Conservation (phyloP, 1,284 basidiomycete genomes). For the Serendipita sp. region DNA sequence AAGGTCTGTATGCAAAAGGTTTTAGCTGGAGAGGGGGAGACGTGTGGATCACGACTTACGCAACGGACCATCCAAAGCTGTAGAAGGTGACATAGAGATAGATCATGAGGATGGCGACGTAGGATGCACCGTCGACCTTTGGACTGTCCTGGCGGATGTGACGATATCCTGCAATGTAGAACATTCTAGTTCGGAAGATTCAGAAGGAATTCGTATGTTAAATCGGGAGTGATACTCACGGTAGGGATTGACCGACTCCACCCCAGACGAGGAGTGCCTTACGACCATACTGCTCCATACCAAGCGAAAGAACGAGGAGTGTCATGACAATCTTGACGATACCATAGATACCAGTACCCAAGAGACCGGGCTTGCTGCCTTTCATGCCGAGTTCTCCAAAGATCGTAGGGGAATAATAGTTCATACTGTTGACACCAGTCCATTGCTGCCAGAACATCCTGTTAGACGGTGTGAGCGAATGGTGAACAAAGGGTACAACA, state of each 20-base stretch:
- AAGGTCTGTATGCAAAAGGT: slow-evolving; percentile 9
- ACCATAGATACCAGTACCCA: slow-evolving; percentile 16
- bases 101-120: slow-evolving; percentile 14
- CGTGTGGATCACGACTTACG: neutral
- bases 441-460: slow-evolving; percentile 18
- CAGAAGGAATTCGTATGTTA: neutral
- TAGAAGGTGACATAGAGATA: slow-evolving; percentile 15
- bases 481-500: too few species aligned
- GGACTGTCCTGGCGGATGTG: slow-evolving; percentile 10
- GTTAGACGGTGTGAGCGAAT: neutral
- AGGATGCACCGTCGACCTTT: slow-evolving; percentile 8
- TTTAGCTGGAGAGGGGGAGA: neutral
- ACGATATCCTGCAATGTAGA: slow-evolving; percentile 12
- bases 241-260: slow-evolving; percentile 14
- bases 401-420: slow-evolving; percentile 17
- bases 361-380: slow-evolving; percentile 14
- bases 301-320: slow-evolving; percentile 13
- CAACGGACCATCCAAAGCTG: slow-evolving; percentile 13
- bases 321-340: slow-evolving; percentile 16
- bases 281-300: slow-evolving; percentile 15
- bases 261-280: slow-evolving; percentile 14
- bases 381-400: slow-evolving; percentile 17
- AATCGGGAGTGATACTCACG: slow-evolving; percentile 7
- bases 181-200: slow-evolving; percentile 3
- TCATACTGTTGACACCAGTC: slow-evolving; percentile 16